Base-by-base conservation (phyloP, 768 basidiomycete species). In the Rhodosporidiobolus sp. region DNA sequence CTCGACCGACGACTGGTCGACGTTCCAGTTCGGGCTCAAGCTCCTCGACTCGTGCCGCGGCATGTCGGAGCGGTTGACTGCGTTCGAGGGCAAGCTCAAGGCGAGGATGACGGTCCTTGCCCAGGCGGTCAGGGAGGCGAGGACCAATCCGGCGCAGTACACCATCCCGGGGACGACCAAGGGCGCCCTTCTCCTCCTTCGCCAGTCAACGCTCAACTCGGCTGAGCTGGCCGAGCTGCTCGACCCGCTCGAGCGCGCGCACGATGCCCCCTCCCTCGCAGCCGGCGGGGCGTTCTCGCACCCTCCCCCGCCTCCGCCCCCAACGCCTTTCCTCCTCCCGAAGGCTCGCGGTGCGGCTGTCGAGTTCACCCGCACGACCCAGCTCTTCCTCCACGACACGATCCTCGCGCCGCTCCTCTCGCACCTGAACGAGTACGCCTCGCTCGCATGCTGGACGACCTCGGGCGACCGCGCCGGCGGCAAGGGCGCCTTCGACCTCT, bases 131-230 rank as follows among this genome's bases (percentile, higher is more conserved):
- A 84, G 86, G 54, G 79, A 86, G 35, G 85, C 86, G 7, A 83
- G 85, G 57, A 83, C 81, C 32, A 87, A 88, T 72, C 85, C 87
- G 2, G 78, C 81, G 1, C 85, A 85, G 26, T 84, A 86, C 74
- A 84, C 84, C 60, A 83, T 88, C 34, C 85, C 87, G 0, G 85
- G 85, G 65, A 82, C 86, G 8, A 85, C 87, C 52, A 67, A 67
- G 65, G 93, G 92, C 70, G 86, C 87, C 26, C 86, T 89, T 69
- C 79, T 90, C 3, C 71, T 84, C n/a, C 84, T 98, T 35, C 86
- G 88, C 62, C 92, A 94, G 77, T 95, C 93, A 1, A 82, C 87
- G 0, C 84, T 99, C 45, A 94, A 97, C 80, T 90, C 90, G 22
- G 84, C 85, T 8, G 90, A 91, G 61, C 84, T 96, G 35, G 86